Base-by-base conservation (phyloP, 306 rosid genomes). In the Senna siamea region DNA sequence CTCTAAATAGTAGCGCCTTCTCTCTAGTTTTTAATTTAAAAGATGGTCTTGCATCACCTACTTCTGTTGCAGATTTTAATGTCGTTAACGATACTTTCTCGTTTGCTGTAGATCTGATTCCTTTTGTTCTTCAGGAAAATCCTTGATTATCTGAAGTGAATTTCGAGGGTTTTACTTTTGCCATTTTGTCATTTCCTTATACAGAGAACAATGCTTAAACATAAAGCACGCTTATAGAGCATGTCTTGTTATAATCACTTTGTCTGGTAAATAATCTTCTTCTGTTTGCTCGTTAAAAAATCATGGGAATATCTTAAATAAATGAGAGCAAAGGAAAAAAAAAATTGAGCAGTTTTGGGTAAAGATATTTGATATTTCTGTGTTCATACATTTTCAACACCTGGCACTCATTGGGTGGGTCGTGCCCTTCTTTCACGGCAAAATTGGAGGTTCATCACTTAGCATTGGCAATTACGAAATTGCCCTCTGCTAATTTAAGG, bases 341-440 rank as follows among this genome's bases (percentile, higher is more conserved):
- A 74, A 62, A 54, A 62, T 73, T 35, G 64, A 74, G 81, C 32
- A 9, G 44, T 70, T 86, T 72, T 74, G 41, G 67, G 71, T 68
- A n/a, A 72, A 30, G 15, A 18, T 15, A 14, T 26, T 26, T 26
- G 1, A 26, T 26, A 26, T 55, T 34, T 40, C n/a, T 72, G 37
- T 69, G 73, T 78, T 75, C 67, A 75, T 70, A 72, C 70, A 72
- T 40, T 77, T 82, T 72, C 82, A 63, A 61, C 70, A 73, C 72
- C 38, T 66, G 11, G 15, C 76, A 58, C 46, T 61, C 41, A 63
- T 59, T 81, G 59, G 59, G 14, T 35, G 58, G 67, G 43, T 30
- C 17, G 17, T 77, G 73, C 94, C 94, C 94, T 70, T 57, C 60
- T 79, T 74, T 91, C 88, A 76, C 89, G 97, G 96, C 96, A 76